Conservation (phyloP, 2,329 filamentous ascomycete species). For the Penicillium sp. region DNA sequence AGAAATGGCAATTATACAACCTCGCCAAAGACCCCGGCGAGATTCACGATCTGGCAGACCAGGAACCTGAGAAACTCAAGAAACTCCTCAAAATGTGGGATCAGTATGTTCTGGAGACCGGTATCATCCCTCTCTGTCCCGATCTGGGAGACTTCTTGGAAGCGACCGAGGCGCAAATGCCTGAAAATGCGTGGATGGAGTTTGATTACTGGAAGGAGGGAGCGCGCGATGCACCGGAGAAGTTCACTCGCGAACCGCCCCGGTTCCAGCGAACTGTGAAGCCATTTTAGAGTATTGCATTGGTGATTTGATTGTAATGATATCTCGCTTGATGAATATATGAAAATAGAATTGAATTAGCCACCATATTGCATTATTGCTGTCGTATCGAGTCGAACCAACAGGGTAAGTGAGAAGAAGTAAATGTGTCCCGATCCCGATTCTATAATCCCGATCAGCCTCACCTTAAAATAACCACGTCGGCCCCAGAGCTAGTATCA, state of each 20-base stretch:
- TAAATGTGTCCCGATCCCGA: too few species aligned
- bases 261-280: conserved; percentile 41
- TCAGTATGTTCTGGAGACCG: conserved; percentile 62
- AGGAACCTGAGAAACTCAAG: conserved; percentile 50
- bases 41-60: conserved; percentile 36
- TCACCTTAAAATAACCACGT: background rate
- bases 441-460: background rate
- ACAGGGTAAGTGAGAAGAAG: background rate
- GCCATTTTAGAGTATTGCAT: conserved; percentile 31
- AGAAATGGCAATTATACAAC: conserved; percentile 58
- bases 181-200: conserved; percentile 68
- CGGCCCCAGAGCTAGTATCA: too few species aligned
- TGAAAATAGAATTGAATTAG: conserved; percentile 1
- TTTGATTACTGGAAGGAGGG: conserved; percentile 67
- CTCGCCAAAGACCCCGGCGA: conserved; percentile 8
- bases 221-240: conserved; percentile 53
- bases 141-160: conserved; percentile 63
- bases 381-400: too few species aligned
- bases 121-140: conserved; percentile 63
- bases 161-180: conserved; percentile 68
- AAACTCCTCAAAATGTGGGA: conserved; percentile 61
- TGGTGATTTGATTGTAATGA: conserved; percentile 8
- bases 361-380: background rate
- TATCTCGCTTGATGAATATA: conserved; percentile 3
- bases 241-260: conserved; percentile 46